Evolutionary conservation across 352 stramenopile genomes (phyloP).

Genomic region (Aphanomyces cochlioides): DNA sequence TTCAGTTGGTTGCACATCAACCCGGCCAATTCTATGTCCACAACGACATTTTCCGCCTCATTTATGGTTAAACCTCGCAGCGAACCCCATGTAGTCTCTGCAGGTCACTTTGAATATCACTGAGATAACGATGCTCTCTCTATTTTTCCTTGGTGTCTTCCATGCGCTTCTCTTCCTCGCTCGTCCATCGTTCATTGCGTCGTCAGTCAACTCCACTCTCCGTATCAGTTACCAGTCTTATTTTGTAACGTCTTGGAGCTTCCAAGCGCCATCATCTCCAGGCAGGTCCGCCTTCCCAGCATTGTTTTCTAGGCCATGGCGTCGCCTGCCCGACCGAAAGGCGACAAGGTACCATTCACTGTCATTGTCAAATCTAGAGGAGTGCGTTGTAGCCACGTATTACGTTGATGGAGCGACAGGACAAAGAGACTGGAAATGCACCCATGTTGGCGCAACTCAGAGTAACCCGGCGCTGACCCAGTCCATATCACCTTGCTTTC

Average conservation of each 20-base stretch:
- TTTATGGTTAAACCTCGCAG: conserved; percentile 88
- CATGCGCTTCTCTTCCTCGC: conserved; percentile 2
- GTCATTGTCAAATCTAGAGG: not conserved
- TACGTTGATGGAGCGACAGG: conserved; percentile 70
- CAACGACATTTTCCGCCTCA: conserved; percentile 97
- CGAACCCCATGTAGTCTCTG: not conserved
- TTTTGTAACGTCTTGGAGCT: too few species aligned
- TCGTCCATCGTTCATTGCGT: not conserved
- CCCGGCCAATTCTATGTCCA: conserved; percentile 96
- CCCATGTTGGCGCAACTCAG: conserved; percentile 70
- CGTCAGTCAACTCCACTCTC: too few species aligned
- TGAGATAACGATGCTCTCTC: not conserved
- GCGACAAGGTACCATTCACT: conserved; percentile 3
- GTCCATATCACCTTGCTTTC: not conserved
- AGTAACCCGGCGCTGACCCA: conserved; percentile 33
- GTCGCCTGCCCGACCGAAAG: not conserved
- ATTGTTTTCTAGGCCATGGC: not conserved
- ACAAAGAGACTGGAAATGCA: conserved; percentile 61
- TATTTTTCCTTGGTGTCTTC: not conserved
- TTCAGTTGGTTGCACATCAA: conserved; percentile 92
- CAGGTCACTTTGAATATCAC: not conserved
- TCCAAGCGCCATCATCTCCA: too few species aligned
- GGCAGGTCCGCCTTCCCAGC: too few species aligned
- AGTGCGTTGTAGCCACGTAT: conserved; percentile 30
- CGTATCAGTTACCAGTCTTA: too few species aligned